These are phyloP conservation scores for Dactylorhiza incarnata DNA, from an alignment of 106 monocot genomes.

Conservation along the genomic window DNA sequence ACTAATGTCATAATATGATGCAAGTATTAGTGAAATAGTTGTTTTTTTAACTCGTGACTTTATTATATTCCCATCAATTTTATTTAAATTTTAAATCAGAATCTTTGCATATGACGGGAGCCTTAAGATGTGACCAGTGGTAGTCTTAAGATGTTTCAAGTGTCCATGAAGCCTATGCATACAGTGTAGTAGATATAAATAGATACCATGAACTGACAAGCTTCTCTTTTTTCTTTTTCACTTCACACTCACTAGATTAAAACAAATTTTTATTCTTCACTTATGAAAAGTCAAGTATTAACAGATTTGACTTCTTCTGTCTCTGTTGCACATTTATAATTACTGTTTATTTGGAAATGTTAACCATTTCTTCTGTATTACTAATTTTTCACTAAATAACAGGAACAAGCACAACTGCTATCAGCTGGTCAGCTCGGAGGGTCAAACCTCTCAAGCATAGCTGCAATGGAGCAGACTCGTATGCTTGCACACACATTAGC, in stretches of 20 bases:
- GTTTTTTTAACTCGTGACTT: too few species aligned
- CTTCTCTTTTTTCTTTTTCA: background rate
- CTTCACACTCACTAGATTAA: background rate
- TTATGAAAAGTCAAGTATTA: background rate
- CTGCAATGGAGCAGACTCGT: slow-evolving; percentile 82
- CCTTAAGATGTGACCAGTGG: too few species aligned
- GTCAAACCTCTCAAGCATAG: slow-evolving; percentile 46
- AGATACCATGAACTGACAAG: background rate
- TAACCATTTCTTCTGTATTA: background rate
- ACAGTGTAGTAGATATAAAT: background rate
- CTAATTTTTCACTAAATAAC: slow-evolving; percentile 3
- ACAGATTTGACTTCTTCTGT: background rate
- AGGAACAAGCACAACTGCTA: slow-evolving; percentile 74
- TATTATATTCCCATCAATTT: too few species aligned
- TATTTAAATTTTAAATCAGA: too few species aligned
- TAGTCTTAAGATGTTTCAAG: too few species aligned
- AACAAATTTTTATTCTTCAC: too few species aligned
- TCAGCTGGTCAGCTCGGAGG: slow-evolving; percentile 42
- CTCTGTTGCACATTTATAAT: background rate
- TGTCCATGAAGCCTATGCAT: too few species aligned
- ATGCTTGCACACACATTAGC: slow-evolving; percentile 91
- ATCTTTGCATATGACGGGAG: too few species aligned
- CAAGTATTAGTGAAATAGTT: too few species aligned
- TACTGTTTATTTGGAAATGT: background rate
- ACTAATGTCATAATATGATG: too few species aligned